Percentiles rank a stretch among this genome's conserved stretches.
Conservation (phyloP, 768 basidiomycete species). For the Amanita muscaria region DNA sequence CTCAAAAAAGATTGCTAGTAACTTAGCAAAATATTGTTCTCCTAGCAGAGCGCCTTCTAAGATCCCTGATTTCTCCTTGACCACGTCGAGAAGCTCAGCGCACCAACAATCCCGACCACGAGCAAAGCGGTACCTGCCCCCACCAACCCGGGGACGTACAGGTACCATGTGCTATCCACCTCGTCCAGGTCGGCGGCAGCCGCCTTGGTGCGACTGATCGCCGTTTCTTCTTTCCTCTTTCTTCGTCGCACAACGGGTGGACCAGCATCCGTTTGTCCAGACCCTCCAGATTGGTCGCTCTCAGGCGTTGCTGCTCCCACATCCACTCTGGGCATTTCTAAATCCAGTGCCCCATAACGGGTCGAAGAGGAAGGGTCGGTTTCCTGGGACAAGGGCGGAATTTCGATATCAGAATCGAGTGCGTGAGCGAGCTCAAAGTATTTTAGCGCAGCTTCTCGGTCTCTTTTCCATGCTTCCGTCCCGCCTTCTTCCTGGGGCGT, state of each 20-base stretch:
- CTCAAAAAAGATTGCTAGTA: too few relatives aligned
- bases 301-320: conserved; percentile 29
- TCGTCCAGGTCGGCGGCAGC: conserved; percentile 45
- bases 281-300: conserved; percentile 27
- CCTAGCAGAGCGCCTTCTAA: conserved; percentile 14
- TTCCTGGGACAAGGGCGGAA: conserved; percentile 55
- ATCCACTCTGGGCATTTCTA: conserved; percentile 67
- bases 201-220: conserved; percentile 33
- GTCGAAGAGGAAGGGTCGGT: conserved; percentile 19
- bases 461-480: conserved; percentile 65
- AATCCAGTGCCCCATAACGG: conserved; percentile 27
- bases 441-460: conserved; percentile 59
- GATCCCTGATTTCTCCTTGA: conserved; percentile 62
- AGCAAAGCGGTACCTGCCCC: conserved; percentile 80
- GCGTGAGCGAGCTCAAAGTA: conserved; percentile 65
- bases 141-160: conserved; percentile 70
- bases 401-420: conserved; percentile 56
- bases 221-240: conserved; percentile 48
- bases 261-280: conserved; percentile 27
- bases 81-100: conserved; percentile 63
- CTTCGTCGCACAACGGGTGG: conserved; percentile 35
- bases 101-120: conserved; percentile 71
- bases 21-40: too few relatives aligned
- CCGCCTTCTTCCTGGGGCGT: conserved; percentile 46
- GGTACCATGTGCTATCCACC: conserved; percentile 68